phyloP scores from a whole-genome alignment of 2,329 filamentous ascomycete genomes.

The Xylariales sp. region DNA sequence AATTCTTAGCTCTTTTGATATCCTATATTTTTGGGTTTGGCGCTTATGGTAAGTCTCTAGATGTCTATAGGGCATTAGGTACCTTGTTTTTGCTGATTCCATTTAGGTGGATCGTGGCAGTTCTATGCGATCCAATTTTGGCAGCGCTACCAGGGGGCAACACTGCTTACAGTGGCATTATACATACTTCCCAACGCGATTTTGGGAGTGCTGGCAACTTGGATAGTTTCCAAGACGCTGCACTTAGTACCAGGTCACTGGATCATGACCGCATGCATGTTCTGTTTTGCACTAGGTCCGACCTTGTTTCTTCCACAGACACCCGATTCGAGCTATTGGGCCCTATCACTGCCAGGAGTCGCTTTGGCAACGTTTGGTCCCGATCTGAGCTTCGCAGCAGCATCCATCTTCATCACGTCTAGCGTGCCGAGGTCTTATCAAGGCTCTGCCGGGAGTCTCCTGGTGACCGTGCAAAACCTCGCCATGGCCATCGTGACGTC shows the following conservation, averaged over 20 bases:
- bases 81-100: not conserved
- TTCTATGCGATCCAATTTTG: constrained; percentile 35
- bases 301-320: constrained; percentile 27
- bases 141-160: too few relatives aligned
- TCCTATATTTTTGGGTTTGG: constrained; percentile 37
- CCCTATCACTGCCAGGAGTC: constrained; percentile 37
- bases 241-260: constrained; percentile 39
- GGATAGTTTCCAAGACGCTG: constrained; percentile 37
- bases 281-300: constrained; percentile 17
- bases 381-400: constrained; percentile 40
- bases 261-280: constrained; percentile 39
- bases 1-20: constrained; percentile 36
- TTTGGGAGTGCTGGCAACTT: constrained; percentile 37
- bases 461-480: constrained; percentile 43
- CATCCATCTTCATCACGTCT: constrained; percentile 41
- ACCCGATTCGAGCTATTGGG: constrained; percentile 36
- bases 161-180: constrained; percentile 33
- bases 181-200: constrained; percentile 41
- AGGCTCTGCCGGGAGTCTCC: constrained; percentile 37
- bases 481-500: constrained; percentile 36
- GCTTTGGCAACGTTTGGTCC: constrained; percentile 40
- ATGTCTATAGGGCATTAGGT: not conserved
- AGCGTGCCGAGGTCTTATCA: constrained; percentile 40
- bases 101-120: constrained; percentile 21
- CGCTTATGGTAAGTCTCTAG: constrained; percentile 12